These are phyloP conservation scores for Apodospora peruviana DNA, from an alignment of 495 filamentous ascomycete genomes.

Conservation along the genomic window DNA sequence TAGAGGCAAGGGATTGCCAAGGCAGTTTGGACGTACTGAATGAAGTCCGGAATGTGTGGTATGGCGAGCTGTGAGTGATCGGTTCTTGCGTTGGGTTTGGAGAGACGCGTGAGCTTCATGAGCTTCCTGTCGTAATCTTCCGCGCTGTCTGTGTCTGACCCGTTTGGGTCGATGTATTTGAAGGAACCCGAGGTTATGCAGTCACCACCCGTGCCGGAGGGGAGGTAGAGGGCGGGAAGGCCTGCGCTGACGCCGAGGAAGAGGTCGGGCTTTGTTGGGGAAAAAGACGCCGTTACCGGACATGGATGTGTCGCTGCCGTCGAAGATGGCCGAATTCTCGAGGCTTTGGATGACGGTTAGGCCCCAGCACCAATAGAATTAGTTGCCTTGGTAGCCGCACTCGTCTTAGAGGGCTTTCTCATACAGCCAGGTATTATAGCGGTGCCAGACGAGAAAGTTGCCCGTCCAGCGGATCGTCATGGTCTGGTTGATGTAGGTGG, in stretches of 20 bases:
- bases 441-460: conserved; percentile 64
- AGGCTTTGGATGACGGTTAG: conserved; percentile 30
- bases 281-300: conserved; percentile 35
- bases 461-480: conserved; percentile 55
- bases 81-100: no score
- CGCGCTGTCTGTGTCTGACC: no score
- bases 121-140: no score
- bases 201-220: conserved; percentile 52
- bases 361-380: conserved; percentile 22
- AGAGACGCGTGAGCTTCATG: no score
- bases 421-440: conserved; percentile 57
- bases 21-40: no score
- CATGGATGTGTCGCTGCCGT: conserved; percentile 21
- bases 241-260: conserved; percentile 18
- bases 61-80: no score
- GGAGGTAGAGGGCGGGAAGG: conserved; percentile 27
- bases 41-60: no score
- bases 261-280: conserved; percentile 18
- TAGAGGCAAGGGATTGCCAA: no score
- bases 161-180: no score
- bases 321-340: conserved; percentile 16
- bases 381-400: conserved; percentile 57
- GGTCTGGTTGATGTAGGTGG: conserved; percentile 59
- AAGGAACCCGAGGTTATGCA: conserved; percentile 58
- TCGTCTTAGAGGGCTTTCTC: conserved; percentile 60